phyloP scores from a whole-genome alignment of 768 basidiomycete species.

The Tubosaeta sp. region DNA sequence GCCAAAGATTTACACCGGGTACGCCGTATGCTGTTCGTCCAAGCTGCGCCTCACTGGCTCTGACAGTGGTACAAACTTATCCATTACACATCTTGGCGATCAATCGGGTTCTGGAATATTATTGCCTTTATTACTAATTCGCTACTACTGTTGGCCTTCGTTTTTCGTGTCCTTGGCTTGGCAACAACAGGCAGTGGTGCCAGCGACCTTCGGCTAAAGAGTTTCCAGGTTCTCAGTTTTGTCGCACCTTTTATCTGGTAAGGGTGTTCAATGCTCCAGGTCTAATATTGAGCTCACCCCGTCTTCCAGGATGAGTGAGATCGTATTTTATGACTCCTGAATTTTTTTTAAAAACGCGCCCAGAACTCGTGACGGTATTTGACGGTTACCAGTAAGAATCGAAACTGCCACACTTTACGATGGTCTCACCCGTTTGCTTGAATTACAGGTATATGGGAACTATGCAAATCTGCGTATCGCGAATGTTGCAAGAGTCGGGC shows the following conservation, averaged over 20 bases:
- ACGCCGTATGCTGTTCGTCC: background rate
- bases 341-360: background rate
- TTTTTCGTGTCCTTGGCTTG: constrained; percentile 63
- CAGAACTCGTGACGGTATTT: constrained; percentile 77
- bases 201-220: constrained; percentile 46
- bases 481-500: constrained; percentile 91
- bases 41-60: background rate
- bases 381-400: constrained; percentile 68
- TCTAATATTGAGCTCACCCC: background rate
- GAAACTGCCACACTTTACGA: background rate
- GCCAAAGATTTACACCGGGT: constrained; percentile 24
- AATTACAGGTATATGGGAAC: constrained; percentile 73
- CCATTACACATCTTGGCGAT: constrained; percentile 73
- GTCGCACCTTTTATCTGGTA: constrained; percentile 87
- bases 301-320: constrained; percentile 73
- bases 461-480: constrained; percentile 88
- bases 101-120: constrained; percentile 75
- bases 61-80: constrained; percentile 65
- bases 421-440: background rate
- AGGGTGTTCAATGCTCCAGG: constrained; percentile 19
- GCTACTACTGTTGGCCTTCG: constrained; percentile 70
- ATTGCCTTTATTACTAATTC: constrained; percentile 70
- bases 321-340: background rate
- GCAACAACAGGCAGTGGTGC: constrained; percentile 32
- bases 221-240: constrained; percentile 88